These are phyloP conservation scores for Colletotrichum euphorbiae DNA, from an alignment of 2,329 filamentous ascomycete genomes.

Conservation along the genomic window DNA sequence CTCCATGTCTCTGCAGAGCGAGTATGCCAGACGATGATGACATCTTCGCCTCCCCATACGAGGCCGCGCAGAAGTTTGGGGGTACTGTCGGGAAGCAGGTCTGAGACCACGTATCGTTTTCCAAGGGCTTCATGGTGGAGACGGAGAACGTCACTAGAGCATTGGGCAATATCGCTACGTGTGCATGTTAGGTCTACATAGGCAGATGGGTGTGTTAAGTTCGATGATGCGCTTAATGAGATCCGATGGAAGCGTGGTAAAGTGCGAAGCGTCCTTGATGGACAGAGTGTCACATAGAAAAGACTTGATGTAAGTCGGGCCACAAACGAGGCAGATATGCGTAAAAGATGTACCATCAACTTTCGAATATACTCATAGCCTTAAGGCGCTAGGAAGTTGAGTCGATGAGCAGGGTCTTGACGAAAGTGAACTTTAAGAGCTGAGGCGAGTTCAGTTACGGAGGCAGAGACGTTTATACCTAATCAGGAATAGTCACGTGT, in stretches of 20 bases:
- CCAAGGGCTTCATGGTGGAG: conserved; percentile 17
- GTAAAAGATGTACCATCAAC: no score
- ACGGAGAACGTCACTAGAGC: background rate
- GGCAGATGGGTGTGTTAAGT: background rate
- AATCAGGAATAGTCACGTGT: conserved; percentile 8
- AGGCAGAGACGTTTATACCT: background rate
- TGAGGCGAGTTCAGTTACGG: no score
- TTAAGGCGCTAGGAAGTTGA: no score
- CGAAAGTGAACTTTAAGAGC: no score
- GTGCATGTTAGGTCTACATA: conserved; percentile 16
- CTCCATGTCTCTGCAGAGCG: conserved; percentile 27
- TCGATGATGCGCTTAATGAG: conserved; percentile 25
- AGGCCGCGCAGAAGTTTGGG: conserved; percentile 14
- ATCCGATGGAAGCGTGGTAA: conserved; percentile 17
- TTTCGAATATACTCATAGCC: no score
- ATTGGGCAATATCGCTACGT: conserved; percentile 1
- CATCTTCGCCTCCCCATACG: background rate
- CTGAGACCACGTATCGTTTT: conserved; percentile 3
- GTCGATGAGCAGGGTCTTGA: no score
- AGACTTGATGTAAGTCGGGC: no score
- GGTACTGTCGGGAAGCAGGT: conserved; percentile 12
- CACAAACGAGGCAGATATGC: no score
- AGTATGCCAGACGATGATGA: conserved; percentile 15
- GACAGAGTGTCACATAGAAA: no score
- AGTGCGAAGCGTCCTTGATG: no score